phyloP scores from a whole-genome alignment of 2,329 filamentous ascomycete species.

The Lachnellula subtilissima region DNA sequence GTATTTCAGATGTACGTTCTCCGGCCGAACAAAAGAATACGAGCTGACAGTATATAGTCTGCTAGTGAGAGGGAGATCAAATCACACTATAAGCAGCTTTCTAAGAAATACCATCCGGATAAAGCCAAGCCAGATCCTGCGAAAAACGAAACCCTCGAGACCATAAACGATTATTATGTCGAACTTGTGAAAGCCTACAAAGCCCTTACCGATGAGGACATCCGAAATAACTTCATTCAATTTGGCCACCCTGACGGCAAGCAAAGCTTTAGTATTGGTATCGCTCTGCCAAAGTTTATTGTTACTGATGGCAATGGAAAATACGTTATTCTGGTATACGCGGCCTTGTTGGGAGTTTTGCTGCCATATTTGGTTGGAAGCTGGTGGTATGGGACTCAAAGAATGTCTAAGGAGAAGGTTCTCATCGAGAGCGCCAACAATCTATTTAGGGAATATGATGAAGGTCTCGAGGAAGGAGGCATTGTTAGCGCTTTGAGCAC shows the following conservation, averaged over 20 bases:
- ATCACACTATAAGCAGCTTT: constrained; percentile 81
- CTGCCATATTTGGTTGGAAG: constrained; percentile 90
- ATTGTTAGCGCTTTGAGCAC: constrained; percentile 77
- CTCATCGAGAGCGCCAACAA: constrained; percentile 91
- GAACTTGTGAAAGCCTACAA: constrained; percentile 98
- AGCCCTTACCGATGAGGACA: constrained; percentile 91
- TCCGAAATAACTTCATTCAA: constrained; percentile 94
- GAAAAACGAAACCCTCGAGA: constrained; percentile 85
- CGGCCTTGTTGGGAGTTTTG: constrained; percentile 78
- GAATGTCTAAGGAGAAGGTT: constrained; percentile 88
- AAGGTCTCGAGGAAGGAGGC: constrained; percentile 73
- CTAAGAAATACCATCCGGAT: constrained; percentile 85
- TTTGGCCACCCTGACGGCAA: constrained; percentile 97
- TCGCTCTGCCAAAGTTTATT: constrained; percentile 89
- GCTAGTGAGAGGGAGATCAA: constrained; percentile 88
- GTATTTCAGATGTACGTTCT: constrained; percentile 66
- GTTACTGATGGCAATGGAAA: constrained; percentile 92
- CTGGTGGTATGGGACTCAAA: constrained; percentile 98
- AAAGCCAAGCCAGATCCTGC: constrained; percentile 77
- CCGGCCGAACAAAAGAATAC: neutral
- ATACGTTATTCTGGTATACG: constrained; percentile 89
- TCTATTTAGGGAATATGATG: constrained; percentile 88
- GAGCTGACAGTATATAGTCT: constrained; percentile 47
- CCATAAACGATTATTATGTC: constrained; percentile 82
- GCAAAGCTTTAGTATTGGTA: constrained; percentile 96